A percentile compares a stretch with the other conserved stretches of the same genome.
phyloP scores from a whole-genome alignment of 306 rosid genomes.

The Casuarina glauca region DNA sequence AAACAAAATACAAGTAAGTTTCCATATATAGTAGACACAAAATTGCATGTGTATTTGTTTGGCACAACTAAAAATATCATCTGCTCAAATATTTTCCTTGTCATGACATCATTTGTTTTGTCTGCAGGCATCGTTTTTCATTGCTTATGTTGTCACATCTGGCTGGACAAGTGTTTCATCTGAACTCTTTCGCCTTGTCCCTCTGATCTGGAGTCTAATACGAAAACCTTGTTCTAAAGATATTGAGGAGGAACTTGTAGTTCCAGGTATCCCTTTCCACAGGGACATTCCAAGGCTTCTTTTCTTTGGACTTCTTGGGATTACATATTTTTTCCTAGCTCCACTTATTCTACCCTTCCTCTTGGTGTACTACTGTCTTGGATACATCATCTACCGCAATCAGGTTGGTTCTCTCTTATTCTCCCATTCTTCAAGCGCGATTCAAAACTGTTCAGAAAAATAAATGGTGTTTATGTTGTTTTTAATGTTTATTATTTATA shows the following conservation, averaged over 20 bases:
- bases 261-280: constrained; percentile 67
- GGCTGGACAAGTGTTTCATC: constrained; percentile 92
- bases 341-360: constrained; percentile 93
- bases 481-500: no score
- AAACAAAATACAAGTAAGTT: neutral
- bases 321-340: constrained; percentile 90
- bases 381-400: constrained; percentile 72
- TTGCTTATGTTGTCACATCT: constrained; percentile 88
- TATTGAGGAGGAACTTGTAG: constrained; percentile 54
- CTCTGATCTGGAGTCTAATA: constrained; percentile 54
- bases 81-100: constrained; percentile 17
- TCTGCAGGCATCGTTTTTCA: constrained; percentile 86
- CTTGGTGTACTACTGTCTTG: constrained; percentile 71
- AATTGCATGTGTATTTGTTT: constrained; percentile 1
- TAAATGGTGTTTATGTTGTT: no score
- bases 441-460: neutral
- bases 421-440: neutral
- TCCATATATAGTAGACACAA: constrained; percentile 10
- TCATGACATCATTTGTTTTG: constrained; percentile 34
- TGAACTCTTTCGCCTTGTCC: constrained; percentile 75
- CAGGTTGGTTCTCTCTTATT: constrained; percentile 59
- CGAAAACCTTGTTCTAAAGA: constrained; percentile 49
- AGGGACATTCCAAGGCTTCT: constrained; percentile 76
- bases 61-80: constrained; percentile 2
- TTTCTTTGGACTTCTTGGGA: constrained; percentile 92